A percentile compares a stretch with the other conserved stretches of the same genome.
These are phyloP conservation scores for Thalia dealbata DNA, from an alignment of 176 grass and related monocot species.

Conservation along the genomic window DNA sequence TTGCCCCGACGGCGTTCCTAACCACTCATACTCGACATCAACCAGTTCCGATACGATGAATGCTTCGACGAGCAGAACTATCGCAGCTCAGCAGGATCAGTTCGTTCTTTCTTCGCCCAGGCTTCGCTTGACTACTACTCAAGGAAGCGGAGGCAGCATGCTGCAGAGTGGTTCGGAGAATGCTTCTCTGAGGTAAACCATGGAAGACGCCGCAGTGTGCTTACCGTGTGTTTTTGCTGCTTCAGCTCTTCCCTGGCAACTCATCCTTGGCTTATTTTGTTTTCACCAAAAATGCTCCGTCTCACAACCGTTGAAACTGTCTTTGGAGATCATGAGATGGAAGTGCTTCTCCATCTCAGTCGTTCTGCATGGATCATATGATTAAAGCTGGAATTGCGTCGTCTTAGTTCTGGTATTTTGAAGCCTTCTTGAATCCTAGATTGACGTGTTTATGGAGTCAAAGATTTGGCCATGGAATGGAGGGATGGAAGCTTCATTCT, in stretches of 20 bases:
- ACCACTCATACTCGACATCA: not conserved
- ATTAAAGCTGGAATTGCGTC: not conserved
- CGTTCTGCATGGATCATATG: not conserved
- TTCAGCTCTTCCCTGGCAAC: conserved; percentile 50
- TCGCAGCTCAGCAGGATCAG: conserved; percentile 37
- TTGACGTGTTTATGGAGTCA: no score
- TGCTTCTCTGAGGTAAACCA: conserved; percentile 23
- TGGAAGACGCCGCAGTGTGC: not conserved
- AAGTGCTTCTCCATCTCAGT: not conserved
- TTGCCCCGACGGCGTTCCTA: not conserved
- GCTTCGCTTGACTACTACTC: conserved; percentile 18
- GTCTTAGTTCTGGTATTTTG: not conserved
- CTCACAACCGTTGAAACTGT: not conserved
- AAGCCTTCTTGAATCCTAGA: no score
- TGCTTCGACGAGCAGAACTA: conserved; percentile 4
- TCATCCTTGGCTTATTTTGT: conserved; percentile 95
- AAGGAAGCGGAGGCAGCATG: conserved; percentile 6
- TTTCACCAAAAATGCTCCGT: not conserved
- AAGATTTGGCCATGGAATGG: no score
- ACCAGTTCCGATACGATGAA: not conserved
- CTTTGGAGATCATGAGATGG: not conserved
- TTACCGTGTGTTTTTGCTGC: not conserved
- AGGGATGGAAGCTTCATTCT: no score
- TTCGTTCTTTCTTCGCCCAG: conserved; percentile 13
- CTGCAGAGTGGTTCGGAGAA: conserved; percentile 1